Evolutionary conservation across 768 basidiomycete species (phyloP).

Genomic region (Russula sp.): DNA sequence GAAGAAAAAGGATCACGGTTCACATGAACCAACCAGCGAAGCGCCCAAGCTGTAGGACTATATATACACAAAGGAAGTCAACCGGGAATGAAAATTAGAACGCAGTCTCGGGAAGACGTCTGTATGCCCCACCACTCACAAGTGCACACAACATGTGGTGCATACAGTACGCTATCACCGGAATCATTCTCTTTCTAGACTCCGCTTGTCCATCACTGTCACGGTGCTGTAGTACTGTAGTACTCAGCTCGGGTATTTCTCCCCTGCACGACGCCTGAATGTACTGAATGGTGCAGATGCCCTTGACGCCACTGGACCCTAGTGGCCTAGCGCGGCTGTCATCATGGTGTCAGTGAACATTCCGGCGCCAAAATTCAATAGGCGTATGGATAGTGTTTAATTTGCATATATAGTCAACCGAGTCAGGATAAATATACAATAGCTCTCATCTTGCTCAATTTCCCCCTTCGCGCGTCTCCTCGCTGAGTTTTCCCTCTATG

Average conservation of each 20-base stretch:
- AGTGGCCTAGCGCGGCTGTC: background rate
- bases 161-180: background rate
- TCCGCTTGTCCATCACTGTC: slow-evolving; percentile 5
- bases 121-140: background rate
- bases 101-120: background rate
- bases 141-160: background rate
- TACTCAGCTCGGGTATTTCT: background rate
- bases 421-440: background rate
- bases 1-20: background rate
- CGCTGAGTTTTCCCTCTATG: slow-evolving; percentile 14
- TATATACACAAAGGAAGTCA: background rate
- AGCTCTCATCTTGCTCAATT: background rate
- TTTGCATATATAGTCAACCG: slow-evolving; percentile 6
- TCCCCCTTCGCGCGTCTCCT: slow-evolving; percentile 4
- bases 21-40: background rate
- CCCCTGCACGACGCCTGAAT: background rate
- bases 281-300: background rate
- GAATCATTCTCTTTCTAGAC: background rate
- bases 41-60: background rate
- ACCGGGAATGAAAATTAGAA: background rate
- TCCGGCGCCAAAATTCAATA: background rate
- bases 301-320: no score
- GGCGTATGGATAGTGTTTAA: background rate
- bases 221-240: slow-evolving; percentile 3
- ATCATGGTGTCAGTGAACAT: background rate